phyloP scores from a whole-genome alignment of 2,329 filamentous ascomycete species.

The Lanzia echinophila region DNA sequence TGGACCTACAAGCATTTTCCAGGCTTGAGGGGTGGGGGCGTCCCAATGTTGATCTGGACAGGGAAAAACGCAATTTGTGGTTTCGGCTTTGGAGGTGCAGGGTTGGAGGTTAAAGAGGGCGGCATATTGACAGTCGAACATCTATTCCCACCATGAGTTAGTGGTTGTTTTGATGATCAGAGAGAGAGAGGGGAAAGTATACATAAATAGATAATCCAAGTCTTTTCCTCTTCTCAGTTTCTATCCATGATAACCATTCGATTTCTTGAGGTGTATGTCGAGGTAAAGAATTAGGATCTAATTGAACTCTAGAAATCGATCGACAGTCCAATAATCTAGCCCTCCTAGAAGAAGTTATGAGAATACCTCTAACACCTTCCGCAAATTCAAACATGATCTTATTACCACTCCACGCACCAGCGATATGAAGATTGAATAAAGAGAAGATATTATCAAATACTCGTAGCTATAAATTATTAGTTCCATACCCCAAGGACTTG shows the following conservation, averaged over 20 bases:
- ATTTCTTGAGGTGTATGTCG: slow-evolving; percentile 16
- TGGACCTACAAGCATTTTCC: slow-evolving; percentile 21
- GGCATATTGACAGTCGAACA: slow-evolving; percentile 27
- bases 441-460: slow-evolving; percentile 24
- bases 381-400: slow-evolving; percentile 27
- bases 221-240: slow-evolving; percentile 26
- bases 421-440: slow-evolving; percentile 25
- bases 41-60: slow-evolving; percentile 25
- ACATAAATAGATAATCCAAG: slow-evolving; percentile 27
- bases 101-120: slow-evolving; percentile 27
- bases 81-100: slow-evolving; percentile 27
- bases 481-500: too few relatives aligned
- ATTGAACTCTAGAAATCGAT: slow-evolving; percentile 15
- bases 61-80: slow-evolving; percentile 27
- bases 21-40: slow-evolving; percentile 18
- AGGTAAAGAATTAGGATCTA: slow-evolving; percentile 15
- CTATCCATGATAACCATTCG: slow-evolving; percentile 26
- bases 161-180: too few relatives aligned
- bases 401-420: slow-evolving; percentile 26
- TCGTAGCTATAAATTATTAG: slow-evolving; percentile 19
- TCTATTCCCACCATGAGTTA: too few relatives aligned
- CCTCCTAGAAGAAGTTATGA: slow-evolving; percentile 24
- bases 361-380: slow-evolving; percentile 23
- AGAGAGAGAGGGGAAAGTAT: neutral
- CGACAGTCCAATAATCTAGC: slow-evolving; percentile 25